These are phyloP conservation scores for Pinus tabuliformis DNA, from an alignment of 75 land plant genomes.

Conservation along the genomic window DNA sequence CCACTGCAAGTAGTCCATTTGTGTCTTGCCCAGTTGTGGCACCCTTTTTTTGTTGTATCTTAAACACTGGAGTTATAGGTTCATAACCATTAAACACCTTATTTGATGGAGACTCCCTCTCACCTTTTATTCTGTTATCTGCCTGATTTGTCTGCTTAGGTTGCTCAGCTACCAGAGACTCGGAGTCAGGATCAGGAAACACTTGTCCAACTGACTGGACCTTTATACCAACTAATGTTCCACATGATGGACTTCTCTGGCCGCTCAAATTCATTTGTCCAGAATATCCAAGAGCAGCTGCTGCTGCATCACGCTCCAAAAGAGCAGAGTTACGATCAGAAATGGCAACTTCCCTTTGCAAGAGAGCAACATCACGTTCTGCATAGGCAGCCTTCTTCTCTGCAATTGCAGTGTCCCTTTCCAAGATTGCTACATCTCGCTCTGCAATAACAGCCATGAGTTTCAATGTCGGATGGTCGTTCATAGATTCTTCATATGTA, in stretches of 20 bases:
- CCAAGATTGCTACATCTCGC: slow-evolving; percentile 70
- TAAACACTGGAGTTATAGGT: neutral
- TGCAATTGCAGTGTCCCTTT: slow-evolving; percentile 43
- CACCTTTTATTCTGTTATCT: neutral
- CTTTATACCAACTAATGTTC: neutral
- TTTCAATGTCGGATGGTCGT: slow-evolving; percentile 20
- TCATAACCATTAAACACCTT: neutral
- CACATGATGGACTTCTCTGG: neutral
- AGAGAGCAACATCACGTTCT: slow-evolving; percentile 53
- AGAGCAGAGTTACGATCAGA: slow-evolving; percentile 55
- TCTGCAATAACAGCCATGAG: slow-evolving; percentile 48
- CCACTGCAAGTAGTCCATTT: neutral
- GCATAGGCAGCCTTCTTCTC: slow-evolving; percentile 54
- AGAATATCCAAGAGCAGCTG: slow-evolving; percentile 34
- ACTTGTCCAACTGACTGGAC: neutral
- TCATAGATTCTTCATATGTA: too few species aligned
- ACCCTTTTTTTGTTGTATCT: neutral
- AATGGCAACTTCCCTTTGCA: slow-evolving; percentile 63
- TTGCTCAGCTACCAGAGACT: neutral
- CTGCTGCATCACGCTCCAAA: slow-evolving; percentile 55
- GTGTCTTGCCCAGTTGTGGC: neutral
- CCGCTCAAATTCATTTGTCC: slow-evolving; percentile 4
- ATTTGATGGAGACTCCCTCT: neutral
- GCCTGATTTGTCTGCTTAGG: neutral
- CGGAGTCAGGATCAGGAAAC: neutral